These are phyloP conservation scores for Hydrangea macrophylla DNA, from an alignment of 148 eudicot species.

Conservation along the genomic window DNA sequence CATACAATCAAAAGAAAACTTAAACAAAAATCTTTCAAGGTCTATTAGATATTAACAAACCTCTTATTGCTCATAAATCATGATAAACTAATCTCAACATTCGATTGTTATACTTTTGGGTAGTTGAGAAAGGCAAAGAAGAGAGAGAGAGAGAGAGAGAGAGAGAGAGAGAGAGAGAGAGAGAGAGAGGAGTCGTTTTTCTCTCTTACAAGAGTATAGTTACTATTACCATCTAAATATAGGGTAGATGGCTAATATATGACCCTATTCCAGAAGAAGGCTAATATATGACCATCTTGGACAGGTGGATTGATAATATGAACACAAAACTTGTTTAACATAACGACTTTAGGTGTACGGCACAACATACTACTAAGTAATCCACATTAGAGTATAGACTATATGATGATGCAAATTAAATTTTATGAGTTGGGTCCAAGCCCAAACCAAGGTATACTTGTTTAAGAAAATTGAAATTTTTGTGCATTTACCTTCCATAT, in stretches of 20 bases:
- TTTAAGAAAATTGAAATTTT: neutral
- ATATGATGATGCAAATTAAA: neutral
- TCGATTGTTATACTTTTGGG: neutral
- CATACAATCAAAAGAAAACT: neutral
- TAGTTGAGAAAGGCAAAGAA: neutral
- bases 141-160: too few species aligned
- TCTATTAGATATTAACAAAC: too few species aligned
- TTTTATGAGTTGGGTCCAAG: neutral
- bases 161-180: too few species aligned
- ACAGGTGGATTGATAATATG: too few species aligned
- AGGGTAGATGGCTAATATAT: too few species aligned
- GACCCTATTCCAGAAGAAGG: neutral
- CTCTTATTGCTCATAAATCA: neutral
- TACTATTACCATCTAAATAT: too few species aligned
- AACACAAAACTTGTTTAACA: too few species aligned
- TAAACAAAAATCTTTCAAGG: too few species aligned
- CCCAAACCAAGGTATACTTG: neutral
- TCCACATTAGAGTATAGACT: neutral
- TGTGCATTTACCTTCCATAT: slow-evolving; percentile 75
- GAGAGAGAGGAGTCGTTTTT: too few species aligned
- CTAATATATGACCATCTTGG: too few species aligned
- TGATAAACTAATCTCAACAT: neutral
- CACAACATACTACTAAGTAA: neutral
- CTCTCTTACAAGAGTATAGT: too few species aligned
- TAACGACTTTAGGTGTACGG: too few species aligned